These are phyloP conservation scores for Pseudocercospora vitis DNA, from an alignment of 2,329 filamentous ascomycete species.

Conservation along the genomic window DNA sequence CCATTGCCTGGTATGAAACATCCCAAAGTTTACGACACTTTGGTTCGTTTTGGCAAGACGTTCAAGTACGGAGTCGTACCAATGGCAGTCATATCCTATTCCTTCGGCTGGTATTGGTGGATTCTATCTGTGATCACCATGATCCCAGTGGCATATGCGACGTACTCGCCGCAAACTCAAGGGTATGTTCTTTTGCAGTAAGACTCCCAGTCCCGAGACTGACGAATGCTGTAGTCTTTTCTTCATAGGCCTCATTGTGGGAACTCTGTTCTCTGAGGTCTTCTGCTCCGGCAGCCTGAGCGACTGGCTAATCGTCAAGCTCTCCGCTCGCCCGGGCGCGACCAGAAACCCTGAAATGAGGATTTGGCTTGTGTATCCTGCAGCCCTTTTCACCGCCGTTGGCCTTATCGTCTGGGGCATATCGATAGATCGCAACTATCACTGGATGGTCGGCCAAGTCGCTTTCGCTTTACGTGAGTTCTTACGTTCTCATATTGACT, in stretches of 20 bases:
- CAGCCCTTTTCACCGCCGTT: slow-evolving; percentile 16
- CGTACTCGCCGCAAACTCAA: slow-evolving; percentile 21
- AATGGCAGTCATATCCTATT: slow-evolving; percentile 18
- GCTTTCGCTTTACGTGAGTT: slow-evolving; percentile 23
- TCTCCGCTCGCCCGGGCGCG: slow-evolving; percentile 15
- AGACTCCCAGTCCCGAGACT: neutral
- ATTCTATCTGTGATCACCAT: slow-evolving; percentile 21
- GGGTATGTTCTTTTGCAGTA: slow-evolving; percentile 13
- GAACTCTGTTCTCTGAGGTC: slow-evolving; percentile 22
- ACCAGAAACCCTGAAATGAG: slow-evolving; percentile 23
- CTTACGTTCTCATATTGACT: neutral
- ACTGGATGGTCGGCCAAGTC: slow-evolving; percentile 26
- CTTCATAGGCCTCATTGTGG: slow-evolving; percentile 24
- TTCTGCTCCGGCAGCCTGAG: slow-evolving; percentile 22
- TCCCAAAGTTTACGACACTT: slow-evolving; percentile 21
- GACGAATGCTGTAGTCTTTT: slow-evolving; percentile 12
- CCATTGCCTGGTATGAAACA: slow-evolving; percentile 24
- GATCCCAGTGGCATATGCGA: slow-evolving; percentile 23
- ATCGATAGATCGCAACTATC: slow-evolving; percentile 22
- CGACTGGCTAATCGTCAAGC: slow-evolving; percentile 24
- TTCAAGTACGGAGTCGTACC: slow-evolving; percentile 23
- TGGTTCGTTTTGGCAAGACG: slow-evolving; percentile 20
- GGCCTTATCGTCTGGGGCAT: slow-evolving; percentile 23
- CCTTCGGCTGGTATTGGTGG: slow-evolving; percentile 27
- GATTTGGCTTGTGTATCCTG: slow-evolving; percentile 23